phyloP scores from a whole-genome alignment of 495 filamentous ascomycete genomes.

The Neurospora pannonica region DNA sequence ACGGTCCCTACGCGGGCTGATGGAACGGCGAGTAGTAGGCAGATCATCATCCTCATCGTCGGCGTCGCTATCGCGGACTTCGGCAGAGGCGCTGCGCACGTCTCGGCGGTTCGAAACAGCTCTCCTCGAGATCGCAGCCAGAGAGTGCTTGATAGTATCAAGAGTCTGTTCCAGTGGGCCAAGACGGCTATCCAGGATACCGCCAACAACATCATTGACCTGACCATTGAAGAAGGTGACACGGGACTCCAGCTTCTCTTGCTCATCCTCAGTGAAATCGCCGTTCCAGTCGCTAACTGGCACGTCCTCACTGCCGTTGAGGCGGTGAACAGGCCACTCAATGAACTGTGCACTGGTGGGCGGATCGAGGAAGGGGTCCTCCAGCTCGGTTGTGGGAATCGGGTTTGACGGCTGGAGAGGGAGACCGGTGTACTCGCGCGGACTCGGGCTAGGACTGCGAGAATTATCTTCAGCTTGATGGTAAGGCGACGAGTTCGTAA shows the following conservation, averaged over 20 bases:
- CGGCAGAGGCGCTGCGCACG: slow-evolving; percentile 50
- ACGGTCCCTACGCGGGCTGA: slow-evolving; percentile 59
- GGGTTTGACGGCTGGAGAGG: slow-evolving; percentile 18
- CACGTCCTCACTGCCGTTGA: slow-evolving; percentile 54
- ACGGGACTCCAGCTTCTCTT: slow-evolving; percentile 65
- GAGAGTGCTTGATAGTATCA: slow-evolving; percentile 57
- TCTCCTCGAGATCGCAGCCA: slow-evolving; percentile 39
- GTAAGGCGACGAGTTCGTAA: slow-evolving; percentile 42
- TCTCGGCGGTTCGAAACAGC: slow-evolving; percentile 36
- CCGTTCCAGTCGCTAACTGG: slow-evolving; percentile 88
- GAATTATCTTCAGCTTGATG: slow-evolving; percentile 50
- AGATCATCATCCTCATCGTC: slow-evolving; percentile 85
- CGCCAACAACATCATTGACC: slow-evolving; percentile 74
- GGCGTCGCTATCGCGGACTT: slow-evolving; percentile 73
- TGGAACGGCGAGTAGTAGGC: slow-evolving; percentile 50
- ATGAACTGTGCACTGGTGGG: slow-evolving; percentile 27
- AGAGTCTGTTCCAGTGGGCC: slow-evolving; percentile 72
- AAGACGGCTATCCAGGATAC: slow-evolving; percentile 65
- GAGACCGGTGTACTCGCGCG: slow-evolving; percentile 39
- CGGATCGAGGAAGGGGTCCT: slow-evolving; percentile 41
- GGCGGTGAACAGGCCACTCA: slow-evolving; percentile 52
- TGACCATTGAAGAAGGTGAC: slow-evolving; percentile 77
- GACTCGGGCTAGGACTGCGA: slow-evolving; percentile 70
- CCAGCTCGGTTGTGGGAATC: slow-evolving; percentile 29
- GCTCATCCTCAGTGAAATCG: slow-evolving; percentile 71